These are phyloP conservation scores for Stachybotrys elegans DNA, from an alignment of 2,329 filamentous ascomycete species.

Conservation along the genomic window DNA sequence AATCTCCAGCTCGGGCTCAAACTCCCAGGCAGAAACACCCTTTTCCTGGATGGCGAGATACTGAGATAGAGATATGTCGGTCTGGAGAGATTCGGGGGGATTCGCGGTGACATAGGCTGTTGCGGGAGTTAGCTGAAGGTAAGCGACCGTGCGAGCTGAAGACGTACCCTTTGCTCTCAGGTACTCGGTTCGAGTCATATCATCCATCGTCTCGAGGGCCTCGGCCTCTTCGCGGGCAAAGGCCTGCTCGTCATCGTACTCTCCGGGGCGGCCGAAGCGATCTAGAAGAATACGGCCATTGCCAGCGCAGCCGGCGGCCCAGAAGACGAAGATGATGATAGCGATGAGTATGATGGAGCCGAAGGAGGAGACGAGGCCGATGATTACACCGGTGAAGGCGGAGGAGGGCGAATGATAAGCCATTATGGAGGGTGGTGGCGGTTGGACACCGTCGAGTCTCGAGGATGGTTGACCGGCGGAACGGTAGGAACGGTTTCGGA, in stretches of 20 bases:
- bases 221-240: conserved; percentile 92
- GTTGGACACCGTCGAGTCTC: conserved; percentile 1
- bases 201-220: conserved; percentile 92
- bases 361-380: conserved; percentile 90
- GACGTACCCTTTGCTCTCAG: conserved; percentile 83
- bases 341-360: conserved; percentile 84
- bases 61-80: conserved; percentile 95
- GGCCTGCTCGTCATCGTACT: conserved; percentile 96
- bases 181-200: conserved; percentile 85
- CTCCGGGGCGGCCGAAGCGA: conserved; percentile 85
- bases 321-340: conserved; percentile 86
- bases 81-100: conserved; percentile 89
- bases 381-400: conserved; percentile 73
- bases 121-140: conserved; percentile 11
- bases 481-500: conserved; percentile 1
- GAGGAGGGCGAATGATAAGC: conserved; percentile 30
- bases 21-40: conserved; percentile 99
- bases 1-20: conserved; percentile 97
- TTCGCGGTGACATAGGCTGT: conserved; percentile 90
- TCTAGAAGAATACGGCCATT: conserved; percentile 90
- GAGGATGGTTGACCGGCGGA: conserved; percentile 1
- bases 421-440: conserved; percentile 19
- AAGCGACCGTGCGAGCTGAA: neutral
- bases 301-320: conserved; percentile 63
- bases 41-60: conserved; percentile 99